A percentile compares a stretch with the other conserved stretches of the same genome.
These are phyloP conservation scores for Trametes elegans DNA, from an alignment of 768 basidiomycete species.

Conservation along the genomic window DNA sequence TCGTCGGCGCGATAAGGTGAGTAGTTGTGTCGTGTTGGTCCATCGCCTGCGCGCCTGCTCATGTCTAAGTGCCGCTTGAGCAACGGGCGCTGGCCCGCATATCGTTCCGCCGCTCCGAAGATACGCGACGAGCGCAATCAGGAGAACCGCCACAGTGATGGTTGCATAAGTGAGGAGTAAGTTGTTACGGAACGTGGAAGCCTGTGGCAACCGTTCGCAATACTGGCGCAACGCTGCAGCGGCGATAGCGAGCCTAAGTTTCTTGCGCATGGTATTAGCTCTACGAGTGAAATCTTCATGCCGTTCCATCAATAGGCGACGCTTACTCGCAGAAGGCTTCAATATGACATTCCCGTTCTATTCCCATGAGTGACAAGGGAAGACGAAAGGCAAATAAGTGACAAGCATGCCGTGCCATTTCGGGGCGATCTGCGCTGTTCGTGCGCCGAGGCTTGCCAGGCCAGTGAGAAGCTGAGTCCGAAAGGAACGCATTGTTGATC, in stretches of 20 bases:
- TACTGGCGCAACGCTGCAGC: background rate
- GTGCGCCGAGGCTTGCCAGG: background rate
- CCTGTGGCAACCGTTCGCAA: background rate
- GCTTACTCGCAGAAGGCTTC: background rate
- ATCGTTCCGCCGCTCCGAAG: slow-evolving; percentile 15
- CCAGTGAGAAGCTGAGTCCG: background rate
- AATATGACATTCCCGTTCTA: background rate
- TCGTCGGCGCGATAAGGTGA: slow-evolving; percentile 14
- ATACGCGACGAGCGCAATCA: background rate
- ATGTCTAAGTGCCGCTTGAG: background rate
- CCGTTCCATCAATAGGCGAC: background rate
- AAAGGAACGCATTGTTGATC: background rate
- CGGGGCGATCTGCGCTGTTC: slow-evolving; percentile 2
- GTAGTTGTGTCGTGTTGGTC: slow-evolving; percentile 3
- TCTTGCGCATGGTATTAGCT: background rate
- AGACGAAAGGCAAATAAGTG: slow-evolving; percentile 1
- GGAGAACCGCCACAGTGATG: background rate
- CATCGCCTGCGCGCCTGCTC: background rate
- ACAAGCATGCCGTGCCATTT: background rate
- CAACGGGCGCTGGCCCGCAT: background rate
- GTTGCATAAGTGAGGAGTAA: background rate
- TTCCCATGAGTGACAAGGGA: slow-evolving; percentile 1
- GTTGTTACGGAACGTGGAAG: background rate
- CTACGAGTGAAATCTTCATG: background rate
- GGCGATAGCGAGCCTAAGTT: slow-evolving; percentile 6